Conservation (phyloP, 208 protist genomes). For the Leishmania aethiopica region DNA sequence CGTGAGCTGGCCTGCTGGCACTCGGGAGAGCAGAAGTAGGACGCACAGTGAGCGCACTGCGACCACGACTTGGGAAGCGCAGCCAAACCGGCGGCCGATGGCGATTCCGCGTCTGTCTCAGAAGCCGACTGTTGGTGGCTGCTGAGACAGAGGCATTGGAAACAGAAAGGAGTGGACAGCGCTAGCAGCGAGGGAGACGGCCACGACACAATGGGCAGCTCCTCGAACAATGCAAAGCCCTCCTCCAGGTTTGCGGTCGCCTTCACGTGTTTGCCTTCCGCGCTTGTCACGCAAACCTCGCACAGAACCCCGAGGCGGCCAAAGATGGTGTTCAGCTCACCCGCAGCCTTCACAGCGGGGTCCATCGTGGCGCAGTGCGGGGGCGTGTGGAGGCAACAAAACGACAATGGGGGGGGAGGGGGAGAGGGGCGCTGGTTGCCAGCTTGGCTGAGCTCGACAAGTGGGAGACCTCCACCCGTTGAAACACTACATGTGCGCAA, state of each 20-base stretch:
- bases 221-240: slow-evolving; percentile 62
- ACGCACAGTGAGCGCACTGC: slow-evolving; percentile 45
- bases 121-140: not conserved
- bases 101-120: not conserved
- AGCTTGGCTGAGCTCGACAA: not conserved
- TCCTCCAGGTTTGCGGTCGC: slow-evolving; percentile 45
- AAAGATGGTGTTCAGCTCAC: slow-evolving; percentile 65
- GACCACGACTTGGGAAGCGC: slow-evolving; percentile 29
- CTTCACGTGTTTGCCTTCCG: slow-evolving; percentile 71
- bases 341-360: slow-evolving; percentile 46
- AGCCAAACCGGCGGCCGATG: not conserved
- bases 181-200: slow-evolving; percentile 40
- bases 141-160: slow-evolving; percentile 64
- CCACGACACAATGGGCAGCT: slow-evolving; percentile 79
- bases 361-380: slow-evolving; percentile 36
- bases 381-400: slow-evolving; percentile 8
- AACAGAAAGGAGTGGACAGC: slow-evolving; percentile 60
- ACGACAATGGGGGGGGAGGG: not conserved
- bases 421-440: not conserved
- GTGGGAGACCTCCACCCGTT: not conserved
- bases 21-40: slow-evolving; percentile 60
- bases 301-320: slow-evolving; percentile 57
- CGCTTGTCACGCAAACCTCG: slow-evolving; percentile 39
- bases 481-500: not conserved
- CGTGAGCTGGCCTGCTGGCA: slow-evolving; percentile 41